Evolutionary conservation across 805 yeast genomes (phyloP).

Genomic region (Candida ovalis): DNA sequence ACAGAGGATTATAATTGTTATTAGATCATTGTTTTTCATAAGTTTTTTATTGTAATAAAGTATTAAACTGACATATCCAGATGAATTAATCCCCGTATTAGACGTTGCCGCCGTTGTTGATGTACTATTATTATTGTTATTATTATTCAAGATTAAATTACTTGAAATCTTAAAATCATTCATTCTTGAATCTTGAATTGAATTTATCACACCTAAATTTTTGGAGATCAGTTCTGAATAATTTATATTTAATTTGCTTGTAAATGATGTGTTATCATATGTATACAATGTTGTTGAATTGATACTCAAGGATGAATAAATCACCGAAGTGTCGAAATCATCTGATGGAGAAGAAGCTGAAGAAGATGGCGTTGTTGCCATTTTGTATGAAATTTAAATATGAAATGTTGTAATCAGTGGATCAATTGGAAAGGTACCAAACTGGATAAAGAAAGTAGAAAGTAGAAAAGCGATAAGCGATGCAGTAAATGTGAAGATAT

Average conservation of each 20-base stretch:
- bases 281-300: constrained; percentile 61
- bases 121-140: background rate
- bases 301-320: constrained; percentile 29
- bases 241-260: constrained; percentile 40
- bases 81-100: constrained; percentile 19
- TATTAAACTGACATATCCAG: constrained; percentile 20
- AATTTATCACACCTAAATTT: constrained; percentile 51
- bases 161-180: constrained; percentile 25
- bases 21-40: constrained; percentile 41
- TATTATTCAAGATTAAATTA: constrained; percentile 15
- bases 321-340: constrained; percentile 15
- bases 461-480: too few relatives aligned
- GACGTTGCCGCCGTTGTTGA: constrained; percentile 23
- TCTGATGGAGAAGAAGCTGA: background rate
- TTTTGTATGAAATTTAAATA: background rate
- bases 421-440: background rate
- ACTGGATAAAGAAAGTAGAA: background rate
- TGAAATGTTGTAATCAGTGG: background rate
- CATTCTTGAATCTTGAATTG: constrained; percentile 34
- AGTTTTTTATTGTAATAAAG: constrained; percentile 49
- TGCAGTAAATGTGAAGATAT: too few relatives aligned
- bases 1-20: constrained; percentile 48
- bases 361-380: background rate
- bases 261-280: constrained; percentile 45
- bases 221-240: constrained; percentile 51